Conservation (phyloP, 306 rosid genomes). For the Lathyrus sativus region DNA sequence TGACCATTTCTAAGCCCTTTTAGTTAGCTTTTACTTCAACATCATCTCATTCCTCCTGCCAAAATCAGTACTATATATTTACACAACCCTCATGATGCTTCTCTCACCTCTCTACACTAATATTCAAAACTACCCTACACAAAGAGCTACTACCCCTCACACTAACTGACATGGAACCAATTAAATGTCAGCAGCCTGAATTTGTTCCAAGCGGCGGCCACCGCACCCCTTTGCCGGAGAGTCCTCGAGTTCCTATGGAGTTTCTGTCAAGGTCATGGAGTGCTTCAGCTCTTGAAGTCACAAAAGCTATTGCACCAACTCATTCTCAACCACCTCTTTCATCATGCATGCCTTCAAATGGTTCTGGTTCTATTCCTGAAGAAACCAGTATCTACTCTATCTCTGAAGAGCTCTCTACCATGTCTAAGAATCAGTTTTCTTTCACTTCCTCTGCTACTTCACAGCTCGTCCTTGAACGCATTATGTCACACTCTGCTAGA, state of each 20-base stretch:
- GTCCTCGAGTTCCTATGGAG: constrained; percentile 97
- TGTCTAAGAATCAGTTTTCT: constrained; percentile 66
- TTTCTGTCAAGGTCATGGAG: constrained; percentile 97
- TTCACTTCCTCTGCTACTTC: constrained; percentile 88
- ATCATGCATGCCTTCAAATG: constrained; percentile 47
- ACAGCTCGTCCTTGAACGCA: constrained; percentile 91
- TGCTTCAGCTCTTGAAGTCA: constrained; percentile 87
- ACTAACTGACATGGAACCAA: constrained; percentile 58
- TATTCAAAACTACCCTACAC: not conserved
- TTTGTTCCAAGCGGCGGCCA: constrained; percentile 28
- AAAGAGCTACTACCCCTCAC: not conserved
- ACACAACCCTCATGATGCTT: not conserved
- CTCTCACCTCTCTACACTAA: not conserved
- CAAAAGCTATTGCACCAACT: constrained; percentile 63
- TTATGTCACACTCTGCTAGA: constrained; percentile 92
- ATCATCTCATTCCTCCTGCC: not conserved
- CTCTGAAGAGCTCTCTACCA: constrained; percentile 51
- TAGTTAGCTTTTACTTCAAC: not conserved
- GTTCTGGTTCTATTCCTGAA: constrained; percentile 68
- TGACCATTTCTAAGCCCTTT: not conserved
- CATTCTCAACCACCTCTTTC: constrained; percentile 42
- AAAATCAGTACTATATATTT: not conserved
- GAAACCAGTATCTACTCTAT: constrained; percentile 44
- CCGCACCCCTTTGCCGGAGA: constrained; percentile 66
- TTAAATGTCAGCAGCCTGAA: constrained; percentile 52